Percentiles rank a stretch among this genome's conserved stretches.
These are phyloP conservation scores for Rhododendron vialii DNA, from an alignment of 148 eudicot species.

Conservation along the genomic window DNA sequence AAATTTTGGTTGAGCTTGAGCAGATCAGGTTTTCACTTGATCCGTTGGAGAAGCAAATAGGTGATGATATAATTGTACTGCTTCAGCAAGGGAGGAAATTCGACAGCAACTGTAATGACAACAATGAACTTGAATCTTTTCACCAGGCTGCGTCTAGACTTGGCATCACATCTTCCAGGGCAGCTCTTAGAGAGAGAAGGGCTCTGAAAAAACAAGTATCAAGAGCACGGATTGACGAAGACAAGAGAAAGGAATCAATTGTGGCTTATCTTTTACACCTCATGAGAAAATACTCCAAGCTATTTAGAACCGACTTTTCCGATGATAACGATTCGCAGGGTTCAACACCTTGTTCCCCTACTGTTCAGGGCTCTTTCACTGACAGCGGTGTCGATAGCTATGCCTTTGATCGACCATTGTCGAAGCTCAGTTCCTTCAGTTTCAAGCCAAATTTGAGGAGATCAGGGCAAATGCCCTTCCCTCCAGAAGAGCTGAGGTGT, in stretches of 20 bases:
- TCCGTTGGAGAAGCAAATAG: constrained; percentile 81
- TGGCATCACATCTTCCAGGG: constrained; percentile 87
- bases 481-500: constrained; percentile 94
- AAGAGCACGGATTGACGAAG: constrained; percentile 81
- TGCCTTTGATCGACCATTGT: constrained; percentile 72
- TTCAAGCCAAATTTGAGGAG: constrained; percentile 64
- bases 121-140: constrained; percentile 77
- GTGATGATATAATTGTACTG: constrained; percentile 76
- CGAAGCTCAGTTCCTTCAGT: constrained; percentile 77
- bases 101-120: constrained; percentile 57
- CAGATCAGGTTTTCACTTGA: constrained; percentile 69
- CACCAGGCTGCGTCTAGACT: constrained; percentile 86
- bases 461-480: constrained; percentile 64
- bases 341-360: constrained; percentile 96
- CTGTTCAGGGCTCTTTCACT: constrained; percentile 64
- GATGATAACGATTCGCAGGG: constrained; percentile 98
- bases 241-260: constrained; percentile 90
- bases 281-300: constrained; percentile 89
- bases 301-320: constrained; percentile 80
- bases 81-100: constrained; percentile 90
- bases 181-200: constrained; percentile 89
- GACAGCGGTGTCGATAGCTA: constrained; percentile 37
- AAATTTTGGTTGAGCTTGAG: constrained; percentile 56
- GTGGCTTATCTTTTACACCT: constrained; percentile 86
- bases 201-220: constrained; percentile 84